Conservation (phyloP, 2,329 filamentous ascomycete genomes). For the Diatrype stigma region DNA sequence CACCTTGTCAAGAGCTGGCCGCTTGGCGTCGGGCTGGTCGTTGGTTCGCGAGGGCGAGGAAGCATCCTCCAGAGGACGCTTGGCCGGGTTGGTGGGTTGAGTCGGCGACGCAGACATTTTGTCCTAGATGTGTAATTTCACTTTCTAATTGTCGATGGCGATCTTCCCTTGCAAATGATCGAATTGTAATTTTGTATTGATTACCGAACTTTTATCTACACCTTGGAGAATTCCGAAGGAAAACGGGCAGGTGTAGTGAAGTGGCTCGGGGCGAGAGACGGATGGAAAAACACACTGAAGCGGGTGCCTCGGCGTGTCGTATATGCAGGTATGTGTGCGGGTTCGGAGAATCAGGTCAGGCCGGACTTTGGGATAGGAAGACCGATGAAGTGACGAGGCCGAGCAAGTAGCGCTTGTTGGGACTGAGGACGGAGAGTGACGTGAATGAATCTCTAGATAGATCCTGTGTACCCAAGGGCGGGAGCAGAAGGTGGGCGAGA, state of each 20-base stretch:
- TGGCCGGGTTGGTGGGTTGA: slow-evolving; percentile 66
- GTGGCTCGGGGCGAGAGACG: slow-evolving; percentile 46
- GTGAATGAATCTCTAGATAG: slow-evolving; percentile 12
- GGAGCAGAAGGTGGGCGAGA: slow-evolving; percentile 21
- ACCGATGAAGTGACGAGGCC: slow-evolving; percentile 26
- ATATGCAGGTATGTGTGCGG: slow-evolving; percentile 16
- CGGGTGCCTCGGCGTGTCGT: slow-evolving; percentile 11
- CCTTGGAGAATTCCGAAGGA: slow-evolving; percentile 80
- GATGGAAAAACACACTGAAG: slow-evolving; percentile 23
- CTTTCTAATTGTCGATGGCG: slow-evolving; percentile 3
- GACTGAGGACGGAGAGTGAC: slow-evolving; percentile 17
- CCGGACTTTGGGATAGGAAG: slow-evolving; percentile 22
- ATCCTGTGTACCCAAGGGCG: slow-evolving; percentile 13
- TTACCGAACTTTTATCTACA: slow-evolving; percentile 70
- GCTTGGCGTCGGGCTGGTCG: slow-evolving; percentile 96
- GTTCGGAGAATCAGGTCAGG: slow-evolving; percentile 18
- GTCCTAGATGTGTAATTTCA: slow-evolving; percentile 33
- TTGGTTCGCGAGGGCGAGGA: slow-evolving; percentile 88
- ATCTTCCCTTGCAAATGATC: slow-evolving; percentile 33
- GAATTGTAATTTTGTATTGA: slow-evolving; percentile 37
- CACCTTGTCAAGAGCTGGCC: slow-evolving; percentile 90
- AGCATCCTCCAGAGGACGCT: slow-evolving; percentile 94
- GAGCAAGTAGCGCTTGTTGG: slow-evolving; percentile 14
- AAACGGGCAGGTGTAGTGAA: slow-evolving; percentile 90
- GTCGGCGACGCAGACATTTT: slow-evolving; percentile 71